Conservation (phyloP, 768 basidiomycete species). For the Calocybe cyanea region DNA sequence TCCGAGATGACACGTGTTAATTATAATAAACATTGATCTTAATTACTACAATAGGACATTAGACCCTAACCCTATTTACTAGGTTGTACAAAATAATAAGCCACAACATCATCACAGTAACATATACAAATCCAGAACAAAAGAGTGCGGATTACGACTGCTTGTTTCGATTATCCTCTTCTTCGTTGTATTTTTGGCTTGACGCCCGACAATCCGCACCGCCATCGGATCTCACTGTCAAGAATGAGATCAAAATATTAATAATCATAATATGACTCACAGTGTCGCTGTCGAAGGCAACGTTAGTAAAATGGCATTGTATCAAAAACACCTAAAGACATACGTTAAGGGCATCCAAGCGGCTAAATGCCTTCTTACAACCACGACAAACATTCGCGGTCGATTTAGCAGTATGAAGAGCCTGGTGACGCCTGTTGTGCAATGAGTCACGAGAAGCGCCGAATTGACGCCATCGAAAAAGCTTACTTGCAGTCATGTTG, state of each 20-base stretch:
- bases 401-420: slow-evolving; percentile 79
- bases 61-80: slow-evolving; percentile 17
- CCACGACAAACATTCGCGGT: slow-evolving; percentile 85
- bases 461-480: slow-evolving; percentile 6
- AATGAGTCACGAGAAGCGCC: slow-evolving; percentile 2
- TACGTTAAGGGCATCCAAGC: slow-evolving; percentile 92
- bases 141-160: slow-evolving; percentile 8
- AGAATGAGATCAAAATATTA: slow-evolving; percentile 17
- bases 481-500: slow-evolving; percentile 97
- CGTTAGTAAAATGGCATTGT: slow-evolving; percentile 2
- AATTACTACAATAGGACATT: slow-evolving; percentile 20
- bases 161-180: slow-evolving; percentile 21
- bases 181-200: slow-evolving; percentile 33
- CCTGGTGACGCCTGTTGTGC: slow-evolving; percentile 73
- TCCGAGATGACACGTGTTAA: slow-evolving; percentile 14
- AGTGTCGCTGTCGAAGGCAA: slow-evolving; percentile 57
- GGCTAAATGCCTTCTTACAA: slow-evolving; percentile 92
- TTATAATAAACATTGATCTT: slow-evolving; percentile 11
- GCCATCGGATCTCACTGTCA: slow-evolving; percentile 77
- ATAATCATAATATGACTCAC: slow-evolving; percentile 44
- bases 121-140: background rate
- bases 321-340: slow-evolving; percentile 33
- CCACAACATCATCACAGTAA: background rate
- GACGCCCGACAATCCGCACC: slow-evolving; percentile 69
- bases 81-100: slow-evolving; percentile 5